Conservation (phyloP, 495 filamentous ascomycete genomes). For the Choiromyces venosus region DNA sequence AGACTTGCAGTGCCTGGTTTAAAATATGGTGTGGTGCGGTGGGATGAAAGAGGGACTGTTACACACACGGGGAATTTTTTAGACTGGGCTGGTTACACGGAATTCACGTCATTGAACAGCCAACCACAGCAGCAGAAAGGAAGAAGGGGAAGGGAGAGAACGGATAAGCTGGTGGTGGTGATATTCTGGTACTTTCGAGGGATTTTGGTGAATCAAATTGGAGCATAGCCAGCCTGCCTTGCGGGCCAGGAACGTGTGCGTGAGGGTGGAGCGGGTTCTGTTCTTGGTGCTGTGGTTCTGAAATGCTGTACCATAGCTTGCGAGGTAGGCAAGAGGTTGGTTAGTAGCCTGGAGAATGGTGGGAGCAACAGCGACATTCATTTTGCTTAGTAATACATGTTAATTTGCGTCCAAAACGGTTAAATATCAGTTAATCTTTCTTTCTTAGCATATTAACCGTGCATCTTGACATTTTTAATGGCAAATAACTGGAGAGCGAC, state of each 20-base stretch:
- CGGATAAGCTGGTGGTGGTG: neutral
- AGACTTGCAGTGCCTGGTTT: no score
- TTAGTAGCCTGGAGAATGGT: no score
- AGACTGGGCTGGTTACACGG: no score
- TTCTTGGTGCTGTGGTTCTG: neutral
- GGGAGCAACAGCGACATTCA: no score
- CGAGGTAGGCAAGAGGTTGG: neutral
- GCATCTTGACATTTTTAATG: no score
- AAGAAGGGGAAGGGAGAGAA: no score
- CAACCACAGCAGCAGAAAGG: neutral
- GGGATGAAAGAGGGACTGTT: neutral
- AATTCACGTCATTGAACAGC: neutral
- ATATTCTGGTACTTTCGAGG: neutral
- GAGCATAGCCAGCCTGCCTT: neutral
- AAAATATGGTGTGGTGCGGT: neutral
- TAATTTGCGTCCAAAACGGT: no score
- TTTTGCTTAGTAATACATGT: no score
- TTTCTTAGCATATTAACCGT: no score
- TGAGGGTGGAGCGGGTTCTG: neutral
- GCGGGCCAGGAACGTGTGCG: neutral
- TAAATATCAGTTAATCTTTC: no score
- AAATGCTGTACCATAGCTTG: neutral
- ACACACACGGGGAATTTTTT: no score
- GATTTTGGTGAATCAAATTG: neutral
- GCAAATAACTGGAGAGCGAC: no score